Evolutionary conservation across 2,329 filamentous ascomycete species (phyloP).

Genomic region (Amauroascus niger): DNA sequence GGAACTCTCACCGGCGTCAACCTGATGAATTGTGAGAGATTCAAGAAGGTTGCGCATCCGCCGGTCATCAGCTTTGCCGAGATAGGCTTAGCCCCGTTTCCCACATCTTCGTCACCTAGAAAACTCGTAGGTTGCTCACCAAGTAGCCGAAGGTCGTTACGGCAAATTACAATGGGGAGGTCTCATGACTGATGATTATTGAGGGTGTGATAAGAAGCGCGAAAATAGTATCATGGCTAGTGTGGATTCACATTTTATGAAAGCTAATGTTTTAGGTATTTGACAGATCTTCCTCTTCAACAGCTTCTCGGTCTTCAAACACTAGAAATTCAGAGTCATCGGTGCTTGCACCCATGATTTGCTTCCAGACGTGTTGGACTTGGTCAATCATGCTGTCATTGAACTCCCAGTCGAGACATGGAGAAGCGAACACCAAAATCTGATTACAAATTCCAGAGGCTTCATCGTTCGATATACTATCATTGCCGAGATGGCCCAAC

Average conservation of each 20-base stretch:
- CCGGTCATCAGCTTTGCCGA: background rate
- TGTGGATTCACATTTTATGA: no score
- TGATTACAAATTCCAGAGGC: slow-evolving; percentile 30
- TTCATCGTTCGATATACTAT: slow-evolving; percentile 11
- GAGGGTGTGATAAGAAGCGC: no score
- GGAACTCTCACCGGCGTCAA: background rate
- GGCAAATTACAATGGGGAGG: no score
- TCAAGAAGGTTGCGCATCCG: background rate
- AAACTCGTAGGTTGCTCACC: no score
- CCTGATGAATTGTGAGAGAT: background rate
- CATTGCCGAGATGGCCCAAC: slow-evolving; percentile 22
- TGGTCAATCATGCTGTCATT: slow-evolving; percentile 59
- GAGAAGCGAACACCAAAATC: slow-evolving; percentile 49
- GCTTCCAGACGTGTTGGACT: slow-evolving; percentile 62
- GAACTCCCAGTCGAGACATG: slow-evolving; percentile 59
- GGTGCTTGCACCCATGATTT: slow-evolving; percentile 46
- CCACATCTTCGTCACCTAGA: no score
- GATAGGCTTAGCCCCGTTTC: background rate
- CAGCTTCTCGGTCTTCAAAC: slow-evolving; percentile 64
- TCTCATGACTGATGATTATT: no score
- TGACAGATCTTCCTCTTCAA: slow-evolving; percentile 41
- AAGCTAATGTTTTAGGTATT: background rate
- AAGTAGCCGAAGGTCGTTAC: no score
- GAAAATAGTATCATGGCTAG: no score
- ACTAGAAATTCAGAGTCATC: slow-evolving; percentile 57